A percentile compares a stretch with the other conserved stretches of the same genome.
phyloP scores from a whole-genome alignment of 192 early-diverging fungal species.

The Coemansia sp. region DNA sequence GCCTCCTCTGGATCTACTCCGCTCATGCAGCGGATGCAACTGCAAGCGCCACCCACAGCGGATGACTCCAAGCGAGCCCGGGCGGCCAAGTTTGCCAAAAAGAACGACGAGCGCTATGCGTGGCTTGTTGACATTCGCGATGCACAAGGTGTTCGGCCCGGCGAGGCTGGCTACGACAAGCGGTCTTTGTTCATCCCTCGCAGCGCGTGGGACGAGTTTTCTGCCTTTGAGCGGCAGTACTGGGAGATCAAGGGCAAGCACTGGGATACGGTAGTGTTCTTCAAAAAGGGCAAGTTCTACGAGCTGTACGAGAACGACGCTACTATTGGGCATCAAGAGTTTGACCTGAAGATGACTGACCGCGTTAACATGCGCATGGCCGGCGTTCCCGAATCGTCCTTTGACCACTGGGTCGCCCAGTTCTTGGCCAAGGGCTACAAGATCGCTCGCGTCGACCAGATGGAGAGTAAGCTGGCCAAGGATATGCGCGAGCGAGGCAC shows the following conservation, averaged over 20 bases:
- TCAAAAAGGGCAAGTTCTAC: slow-evolving; percentile 99
- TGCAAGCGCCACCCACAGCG: slow-evolving; percentile 16
- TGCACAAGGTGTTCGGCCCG: slow-evolving; percentile 62
- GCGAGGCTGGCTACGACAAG: slow-evolving; percentile 85
- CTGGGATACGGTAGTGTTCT: slow-evolving; percentile 96
- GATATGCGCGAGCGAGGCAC: slow-evolving; percentile 75
- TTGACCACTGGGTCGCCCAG: slow-evolving; percentile 94
- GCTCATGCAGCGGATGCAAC: slow-evolving; percentile 13
- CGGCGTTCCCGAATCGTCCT: slow-evolving; percentile 91
- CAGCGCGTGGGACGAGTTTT: slow-evolving; percentile 79
- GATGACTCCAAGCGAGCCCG: slow-evolving; percentile 54
- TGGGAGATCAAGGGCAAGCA: slow-evolving; percentile 96
- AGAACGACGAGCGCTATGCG: slow-evolving; percentile 78
- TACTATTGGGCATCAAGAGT: slow-evolving; percentile 90
- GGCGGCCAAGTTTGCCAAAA: slow-evolving; percentile 73
- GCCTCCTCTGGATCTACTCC: slow-evolving; percentile 19
- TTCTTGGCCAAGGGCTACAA: slow-evolving; percentile 96
- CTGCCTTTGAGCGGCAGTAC: slow-evolving; percentile 96
- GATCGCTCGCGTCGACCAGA: slow-evolving; percentile 96
- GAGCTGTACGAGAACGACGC: slow-evolving; percentile 99
- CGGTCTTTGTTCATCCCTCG: slow-evolving; percentile 83
- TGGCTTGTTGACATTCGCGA: slow-evolving; percentile 88
- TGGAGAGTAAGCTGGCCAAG: slow-evolving; percentile 93
- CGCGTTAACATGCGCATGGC: slow-evolving; percentile 99
- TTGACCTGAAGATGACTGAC: slow-evolving; percentile 95